phyloP scores from a whole-genome alignment of 1,284 basidiomycete species.

The Ustilago cynodontis region DNA sequence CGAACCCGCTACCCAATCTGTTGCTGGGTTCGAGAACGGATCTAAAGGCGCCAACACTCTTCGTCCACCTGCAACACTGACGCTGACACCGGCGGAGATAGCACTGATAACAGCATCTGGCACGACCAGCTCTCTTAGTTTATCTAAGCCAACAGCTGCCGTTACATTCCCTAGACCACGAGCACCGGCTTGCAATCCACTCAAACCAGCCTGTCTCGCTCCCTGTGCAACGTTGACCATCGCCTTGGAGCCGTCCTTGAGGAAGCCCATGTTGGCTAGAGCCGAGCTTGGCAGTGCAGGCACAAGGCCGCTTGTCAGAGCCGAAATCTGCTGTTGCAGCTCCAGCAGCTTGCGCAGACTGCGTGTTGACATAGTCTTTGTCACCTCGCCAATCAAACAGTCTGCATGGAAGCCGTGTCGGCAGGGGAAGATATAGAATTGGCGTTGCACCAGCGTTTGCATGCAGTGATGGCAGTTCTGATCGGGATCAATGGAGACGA shows the following conservation, averaged over 20 bases:
- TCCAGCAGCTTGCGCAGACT: conserved; percentile 63
- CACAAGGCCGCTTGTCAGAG: conserved; percentile 42
- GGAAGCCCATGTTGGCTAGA: conserved; percentile 35
- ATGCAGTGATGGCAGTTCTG: conserved; percentile 88
- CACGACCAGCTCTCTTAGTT: conserved; percentile 62
- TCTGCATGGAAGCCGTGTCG: conserved; percentile 79
- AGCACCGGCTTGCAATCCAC: conserved; percentile 35
- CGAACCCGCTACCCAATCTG: conserved; percentile 49
- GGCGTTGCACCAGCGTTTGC: conserved; percentile 81
- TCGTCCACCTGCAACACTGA: conserved; percentile 59
- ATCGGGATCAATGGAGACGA: conserved; percentile 88
- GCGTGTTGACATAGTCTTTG: conserved; percentile 60
- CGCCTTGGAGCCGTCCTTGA: conserved; percentile 42
- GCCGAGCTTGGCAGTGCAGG: conserved; percentile 43
- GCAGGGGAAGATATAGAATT: conserved; percentile 99
- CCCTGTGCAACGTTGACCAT: conserved; percentile 33
- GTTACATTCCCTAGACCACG: conserved; percentile 43
- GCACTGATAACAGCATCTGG: conserved; percentile 67
- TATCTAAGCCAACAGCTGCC: conserved; percentile 55
- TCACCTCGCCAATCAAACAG: conserved; percentile 67
- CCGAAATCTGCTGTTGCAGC: conserved; percentile 57
- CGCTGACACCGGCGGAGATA: conserved; percentile 61
- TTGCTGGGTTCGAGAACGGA: conserved; percentile 57
- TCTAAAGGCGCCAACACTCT: conserved; percentile 62
- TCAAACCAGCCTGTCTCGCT: conserved; percentile 35